Evolutionary conservation across 495 filamentous ascomycete species (phyloP), one percentile per base, ranked within the genome.

Genomic region (Xylaria flabelliformis): DNA sequence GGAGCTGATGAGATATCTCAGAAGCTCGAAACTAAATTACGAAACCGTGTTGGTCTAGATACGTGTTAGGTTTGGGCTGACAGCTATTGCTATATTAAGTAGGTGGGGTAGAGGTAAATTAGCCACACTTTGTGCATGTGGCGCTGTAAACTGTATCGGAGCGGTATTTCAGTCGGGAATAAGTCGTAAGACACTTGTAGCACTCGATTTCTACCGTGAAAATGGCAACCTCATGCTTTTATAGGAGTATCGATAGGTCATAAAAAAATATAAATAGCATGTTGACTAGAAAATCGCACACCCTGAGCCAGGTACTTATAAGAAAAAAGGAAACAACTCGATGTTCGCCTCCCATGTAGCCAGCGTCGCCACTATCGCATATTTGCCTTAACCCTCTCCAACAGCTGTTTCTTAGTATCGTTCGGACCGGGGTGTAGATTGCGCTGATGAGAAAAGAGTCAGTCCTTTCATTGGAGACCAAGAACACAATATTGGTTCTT

Each of bases 341-440:
- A 48, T 8, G 1, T 42, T 12, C 29, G 26, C 13, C 26, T 62
- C 17, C 15, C 46, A 32, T n/a, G 9, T 5, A 41, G 12, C 21
- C 12, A 29, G n/a, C 21, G 42, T 51, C 51, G 41, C 44, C 42
- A 15, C 59, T 72, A 74, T 51, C 91, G 86, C 85, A 97, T 84
- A 78, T 97, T 97, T 3, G 91, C 91, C 81, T 88, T 91, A 15
- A 98, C 88, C 73, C 94, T 84, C 74, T 94, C 93, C 4, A 97
- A 78, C 8, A 98, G 82, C 77, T 96, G 88, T 61, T 94, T 92
- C 21, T 90, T 87, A 8, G 89, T 91, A 65, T 92, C 92, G 13
- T 82, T 85, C 1, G 87, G 82, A 69, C 84, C 85, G 13, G 93
- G 92, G 74, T 91, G 81, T 4, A 97, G 87, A 36, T 91, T 90